Conservation (phyloP, 495 filamentous ascomycete genomes). For the Talaromyces ruber region DNA sequence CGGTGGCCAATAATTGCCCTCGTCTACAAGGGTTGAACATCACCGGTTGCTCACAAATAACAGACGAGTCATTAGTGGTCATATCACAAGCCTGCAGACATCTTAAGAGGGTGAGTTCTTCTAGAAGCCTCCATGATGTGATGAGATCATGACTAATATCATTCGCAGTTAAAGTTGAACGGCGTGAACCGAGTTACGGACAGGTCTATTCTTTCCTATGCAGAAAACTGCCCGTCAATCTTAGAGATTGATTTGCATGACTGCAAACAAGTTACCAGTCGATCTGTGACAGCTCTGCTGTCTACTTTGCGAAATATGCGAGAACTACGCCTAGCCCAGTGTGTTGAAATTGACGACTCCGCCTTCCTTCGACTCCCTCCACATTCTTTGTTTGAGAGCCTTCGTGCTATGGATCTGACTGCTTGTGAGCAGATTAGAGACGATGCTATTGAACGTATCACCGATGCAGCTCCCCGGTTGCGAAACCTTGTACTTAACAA, state of each 20-base stretch:
- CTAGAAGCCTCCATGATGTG: neutral
- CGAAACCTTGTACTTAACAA: constrained; percentile 92
- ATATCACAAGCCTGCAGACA: constrained; percentile 77
- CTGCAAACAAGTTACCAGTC: constrained; percentile 71
- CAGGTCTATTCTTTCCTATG: constrained; percentile 72
- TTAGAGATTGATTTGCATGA: constrained; percentile 93
- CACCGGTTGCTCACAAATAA: constrained; percentile 73
- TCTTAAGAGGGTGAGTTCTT: constrained; percentile 67
- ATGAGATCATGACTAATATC: constrained; percentile 17
- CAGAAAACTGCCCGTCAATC: constrained; percentile 78
- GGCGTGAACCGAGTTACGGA: constrained; percentile 74
- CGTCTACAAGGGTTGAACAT: constrained; percentile 92
- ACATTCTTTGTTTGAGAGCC: constrained; percentile 63
- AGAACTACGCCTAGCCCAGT: constrained; percentile 80
- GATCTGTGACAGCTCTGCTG: constrained; percentile 70
- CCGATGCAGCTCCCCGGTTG: constrained; percentile 75
- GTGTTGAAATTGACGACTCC: constrained; percentile 68
- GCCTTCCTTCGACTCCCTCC: constrained; percentile 79
- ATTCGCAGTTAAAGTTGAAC: constrained; percentile 79
- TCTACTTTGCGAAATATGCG: constrained; percentile 69
- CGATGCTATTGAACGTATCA: constrained; percentile 76
- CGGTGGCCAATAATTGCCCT: constrained; percentile 72
- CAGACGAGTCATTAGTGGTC: constrained; percentile 74
- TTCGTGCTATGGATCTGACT: constrained; percentile 91
- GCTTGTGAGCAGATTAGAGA: constrained; percentile 78